Evolutionary conservation across 495 filamentous ascomycete species (phyloP).

Genomic region (Talaromyces adpressus): DNA sequence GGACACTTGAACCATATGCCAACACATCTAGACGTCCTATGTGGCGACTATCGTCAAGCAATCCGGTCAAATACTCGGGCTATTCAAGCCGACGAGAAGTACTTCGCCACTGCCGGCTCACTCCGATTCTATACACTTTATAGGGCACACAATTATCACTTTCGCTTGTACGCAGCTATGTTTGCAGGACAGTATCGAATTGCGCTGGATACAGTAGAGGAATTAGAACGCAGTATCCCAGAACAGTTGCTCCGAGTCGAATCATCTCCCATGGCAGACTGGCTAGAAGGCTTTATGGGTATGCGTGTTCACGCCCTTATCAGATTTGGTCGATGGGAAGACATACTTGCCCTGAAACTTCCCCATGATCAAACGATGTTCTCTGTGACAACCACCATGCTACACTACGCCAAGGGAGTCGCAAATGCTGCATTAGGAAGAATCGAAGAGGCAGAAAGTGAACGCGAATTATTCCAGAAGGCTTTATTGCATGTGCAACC

Average conservation of each 20-base stretch:
- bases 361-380: conserved; percentile 49
- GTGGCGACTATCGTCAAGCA: conserved; percentile 57
- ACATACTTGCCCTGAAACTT: conserved; percentile 41
- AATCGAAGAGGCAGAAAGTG: conserved; percentile 37
- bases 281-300: conserved; percentile 58
- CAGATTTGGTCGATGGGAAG: conserved; percentile 60
- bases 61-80: conserved; percentile 56
- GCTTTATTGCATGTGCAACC: conserved; percentile 38
- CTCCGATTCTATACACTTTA: conserved; percentile 65
- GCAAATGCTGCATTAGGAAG: conserved; percentile 49
- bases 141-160: conserved; percentile 59
- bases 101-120: conserved; percentile 39
- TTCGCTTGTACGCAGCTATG: conserved; percentile 66
- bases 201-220: conserved; percentile 45
- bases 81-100: conserved; percentile 56
- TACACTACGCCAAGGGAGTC: conserved; percentile 57
- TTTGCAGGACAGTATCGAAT: conserved; percentile 51
- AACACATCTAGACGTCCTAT: conserved; percentile 58
- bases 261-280: conserved; percentile 66
- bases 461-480: conserved; percentile 36
- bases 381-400: conserved; percentile 56
- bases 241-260: conserved; percentile 52
- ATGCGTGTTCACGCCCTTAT: conserved; percentile 58
- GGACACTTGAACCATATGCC: conserved; percentile 74
- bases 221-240: conserved; percentile 47